A percentile compares a stretch with the other conserved stretches of the same genome.
phyloP scores from a whole-genome alignment of 208 protist species.

The Crithidia acanthocephali region DNA sequence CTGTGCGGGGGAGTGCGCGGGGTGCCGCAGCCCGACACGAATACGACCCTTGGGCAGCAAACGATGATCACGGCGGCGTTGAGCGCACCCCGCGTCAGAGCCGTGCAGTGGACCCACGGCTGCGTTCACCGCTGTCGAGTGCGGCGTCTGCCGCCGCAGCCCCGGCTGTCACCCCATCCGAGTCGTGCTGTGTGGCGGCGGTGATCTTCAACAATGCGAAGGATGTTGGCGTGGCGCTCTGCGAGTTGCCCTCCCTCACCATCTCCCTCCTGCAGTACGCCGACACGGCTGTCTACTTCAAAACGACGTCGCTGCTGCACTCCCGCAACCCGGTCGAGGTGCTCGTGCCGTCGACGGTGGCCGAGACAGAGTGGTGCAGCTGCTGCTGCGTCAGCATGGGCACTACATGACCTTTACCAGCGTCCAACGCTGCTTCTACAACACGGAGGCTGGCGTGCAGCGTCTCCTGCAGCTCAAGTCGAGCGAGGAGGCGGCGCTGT shows the following conservation, averaged over 20 bases:
- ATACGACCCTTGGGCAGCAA: too few species aligned
- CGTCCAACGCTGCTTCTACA: slow-evolving; percentile 76
- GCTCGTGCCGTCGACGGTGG: slow-evolving; percentile 63
- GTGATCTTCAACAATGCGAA: slow-evolving; percentile 71
- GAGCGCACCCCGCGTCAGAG: not conserved
- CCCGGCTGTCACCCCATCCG: slow-evolving; percentile 10
- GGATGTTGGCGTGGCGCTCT: slow-evolving; percentile 81
- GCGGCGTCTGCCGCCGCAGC: slow-evolving; percentile 1
- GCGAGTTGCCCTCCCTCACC: slow-evolving; percentile 57
- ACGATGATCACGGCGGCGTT: too few species aligned
- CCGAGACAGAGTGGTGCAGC: slow-evolving; percentile 61
- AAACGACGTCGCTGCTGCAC: slow-evolving; percentile 68
- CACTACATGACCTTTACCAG: slow-evolving; percentile 74
- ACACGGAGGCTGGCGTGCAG: slow-evolving; percentile 61
- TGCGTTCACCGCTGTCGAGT: not conserved
- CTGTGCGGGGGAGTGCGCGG: not conserved
- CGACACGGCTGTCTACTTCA: slow-evolving; percentile 75
- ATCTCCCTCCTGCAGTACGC: slow-evolving; percentile 79
- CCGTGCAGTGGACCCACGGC: not conserved
- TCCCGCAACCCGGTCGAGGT: slow-evolving; percentile 78
- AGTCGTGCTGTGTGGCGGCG: slow-evolving; percentile 66
- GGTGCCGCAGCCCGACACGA: not conserved
- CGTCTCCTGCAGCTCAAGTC: slow-evolving; percentile 67
- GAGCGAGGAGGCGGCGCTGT: slow-evolving; percentile 31
- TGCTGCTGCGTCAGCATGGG: slow-evolving; percentile 59